Evolutionary conservation across 768 basidiomycete genomes (phyloP), one percentile per base, ranked within the genome.

Genomic region (Podaxis carcinomalis): DNA sequence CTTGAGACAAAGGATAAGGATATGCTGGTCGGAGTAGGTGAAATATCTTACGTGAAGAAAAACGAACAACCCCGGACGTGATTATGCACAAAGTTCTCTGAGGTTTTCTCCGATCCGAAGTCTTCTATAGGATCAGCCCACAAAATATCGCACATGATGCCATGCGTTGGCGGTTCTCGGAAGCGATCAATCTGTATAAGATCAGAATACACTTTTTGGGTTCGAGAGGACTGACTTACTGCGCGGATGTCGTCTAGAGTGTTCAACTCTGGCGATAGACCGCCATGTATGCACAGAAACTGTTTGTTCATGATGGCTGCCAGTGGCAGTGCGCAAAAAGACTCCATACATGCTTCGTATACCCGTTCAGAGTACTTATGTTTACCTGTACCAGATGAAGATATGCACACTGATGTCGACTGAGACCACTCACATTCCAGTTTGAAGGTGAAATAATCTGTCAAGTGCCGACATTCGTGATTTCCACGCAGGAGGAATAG

Each of bases 301-400:
- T 98, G 97, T 72, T 98, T 98, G 80, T 99, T 99, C 96, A 98
- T 98, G 69, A 99, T 74, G 35, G 97, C 97, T 0, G 96, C 96
- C 7, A 99, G 83, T 1, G 97, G 97, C 0, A 99, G 83, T 0
- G 91, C 83, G 71, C 95, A 98, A 80, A 99, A 98, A 0, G 93
- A 93, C 28, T 97, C 92, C 94, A 98, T 96, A 82, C 93, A 95
- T 27, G 93, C 94, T 63, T 99, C 94, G 72, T 99, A 99, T 63
- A 99, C 84, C 25, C 87, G 86, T 67, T 98, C 96, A 6, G 93
- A 94, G 75, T 99, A 99, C 78, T 98, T 98, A 80, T 98, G 97
- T 76, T 96, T 96, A 80, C 95, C 94, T 97, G 69, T 25, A 57
- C 28, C 23, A 44, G 19, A 55, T 49, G 37, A 56, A 11, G 49